Base-by-base conservation (phyloP, 345 rosid genomes). In the Lagerstroemia speciosa region DNA sequence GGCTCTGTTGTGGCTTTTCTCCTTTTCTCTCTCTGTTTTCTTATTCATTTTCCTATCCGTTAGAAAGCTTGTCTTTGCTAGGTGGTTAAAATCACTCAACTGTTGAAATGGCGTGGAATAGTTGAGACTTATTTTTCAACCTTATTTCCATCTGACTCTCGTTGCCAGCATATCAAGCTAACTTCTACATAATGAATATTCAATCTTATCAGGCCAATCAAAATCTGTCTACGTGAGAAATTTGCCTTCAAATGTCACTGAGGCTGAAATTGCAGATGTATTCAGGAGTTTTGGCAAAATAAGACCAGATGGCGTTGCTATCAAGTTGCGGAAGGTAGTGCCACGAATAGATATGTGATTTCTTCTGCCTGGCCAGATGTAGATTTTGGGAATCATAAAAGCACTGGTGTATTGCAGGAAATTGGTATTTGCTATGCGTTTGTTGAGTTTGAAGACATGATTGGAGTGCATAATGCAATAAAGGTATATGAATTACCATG, bases 191-290 rank as follows among this genome's bases (percentile, higher is more conserved):
- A 20, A 11, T 64, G 26, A 34, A 36, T 19, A 34, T 24, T 65
- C 14, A 20, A 37, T 43, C 11, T 3, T 65, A 40, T 50, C 87
- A 91, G 97, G 91, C 78, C 94, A 87, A 73, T 78, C 76, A 68
- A 94, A 89, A 82, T 94, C 99, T 34, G 96, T 94, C 50, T 93
- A 93, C 48, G 99, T 94, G 72, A 83, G 97, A 76, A 94, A 94
- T 83, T 83, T 94, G 86, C 95, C 99, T 12, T 87, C 96, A 27
- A 70, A 79, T 75, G 81, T 94, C 71, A 82, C 88, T 69, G 82
- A 91, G 74, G 84, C 74, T 22, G 99, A 94, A 80, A 89, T 94
- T 66, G 94, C 90, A 67, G 84, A 91, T 69, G 97, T 86, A 78
- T 94, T 94, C 73, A 82, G 75, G 75, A 80, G 81, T 83, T 94